phyloP scores from a whole-genome alignment of 2,329 filamentous ascomycete genomes.

The Leptosphaerulina australis region DNA sequence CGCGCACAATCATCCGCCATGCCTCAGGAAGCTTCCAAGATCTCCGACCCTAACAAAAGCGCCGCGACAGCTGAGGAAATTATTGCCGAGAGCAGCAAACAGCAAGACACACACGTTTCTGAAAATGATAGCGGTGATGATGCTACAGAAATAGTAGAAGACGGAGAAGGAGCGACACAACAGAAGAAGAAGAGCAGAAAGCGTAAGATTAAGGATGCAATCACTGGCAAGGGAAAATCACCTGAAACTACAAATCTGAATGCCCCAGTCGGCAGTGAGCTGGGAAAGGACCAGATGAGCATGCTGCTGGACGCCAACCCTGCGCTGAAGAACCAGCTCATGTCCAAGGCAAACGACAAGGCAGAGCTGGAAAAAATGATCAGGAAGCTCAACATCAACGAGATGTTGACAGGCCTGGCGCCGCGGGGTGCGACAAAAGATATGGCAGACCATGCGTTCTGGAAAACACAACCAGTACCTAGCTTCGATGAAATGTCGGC shows the following conservation, averaged over 20 bases:
- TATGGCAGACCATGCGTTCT: slow-evolving; percentile 98
- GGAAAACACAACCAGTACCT: slow-evolving; percentile 95
- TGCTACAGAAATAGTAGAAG: slow-evolving; percentile 45
- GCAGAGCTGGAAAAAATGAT: slow-evolving; percentile 55
- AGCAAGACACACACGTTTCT: slow-evolving; percentile 35
- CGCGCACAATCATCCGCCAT: slow-evolving; percentile 23
- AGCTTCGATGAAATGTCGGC: slow-evolving; percentile 66
- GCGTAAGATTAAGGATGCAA: slow-evolving; percentile 61
- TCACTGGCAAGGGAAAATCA: slow-evolving; percentile 44
- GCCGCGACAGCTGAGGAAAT: slow-evolving; percentile 56
- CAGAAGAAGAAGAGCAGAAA: slow-evolving; percentile 72
- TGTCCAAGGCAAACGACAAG: slow-evolving; percentile 37
- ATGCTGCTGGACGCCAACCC: slow-evolving; percentile 48
- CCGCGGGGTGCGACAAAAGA: slow-evolving; percentile 86
- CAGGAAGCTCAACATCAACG: slow-evolving; percentile 69
- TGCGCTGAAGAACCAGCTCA: slow-evolving; percentile 46
- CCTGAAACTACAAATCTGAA: slow-evolving; percentile 33
- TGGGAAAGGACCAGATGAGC: slow-evolving; percentile 48
- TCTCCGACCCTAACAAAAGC: slow-evolving; percentile 59
- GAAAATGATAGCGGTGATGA: slow-evolving; percentile 43
- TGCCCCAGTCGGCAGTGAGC: slow-evolving; percentile 37
- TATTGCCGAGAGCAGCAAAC: slow-evolving; percentile 43
- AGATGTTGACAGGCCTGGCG: slow-evolving; percentile 76
- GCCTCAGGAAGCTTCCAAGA: slow-evolving; percentile 65
- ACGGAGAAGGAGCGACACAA: slow-evolving; percentile 48